Evolutionary conservation across 1,284 basidiomycete genomes (phyloP), one percentile per base, ranked within the genome.

Genomic region (Leccinum fallax): DNA sequence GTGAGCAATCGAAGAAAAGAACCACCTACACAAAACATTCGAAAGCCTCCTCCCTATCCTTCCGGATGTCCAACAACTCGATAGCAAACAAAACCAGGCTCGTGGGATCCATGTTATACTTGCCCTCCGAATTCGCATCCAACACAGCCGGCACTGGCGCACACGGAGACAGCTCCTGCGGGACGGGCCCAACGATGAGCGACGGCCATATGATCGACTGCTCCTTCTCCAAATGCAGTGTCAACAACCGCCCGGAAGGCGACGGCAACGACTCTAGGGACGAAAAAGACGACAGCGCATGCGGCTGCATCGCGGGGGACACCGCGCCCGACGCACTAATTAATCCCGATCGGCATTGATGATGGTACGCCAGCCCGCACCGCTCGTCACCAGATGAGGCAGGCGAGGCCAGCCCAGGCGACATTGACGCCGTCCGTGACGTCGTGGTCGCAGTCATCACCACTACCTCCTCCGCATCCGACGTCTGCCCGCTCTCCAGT

Each of bases 41-140:
- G 67, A 93, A 92, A 2, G 90, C 90, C 62, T 86, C 87, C 46
- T 88, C 86, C 63, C 82, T 85, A 55, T 89, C 83, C 68, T 86
- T 86, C 55, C 88, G 81, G 58, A 92, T 89, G 71, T 92, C 89
- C 53, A 84, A 81, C 57, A 87, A 70, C 66, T 92, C 90, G 52
- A 90, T 77, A 7, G 82, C 90, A 60, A 85, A 81, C 56, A 92
- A 75, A 2, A 87, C 84, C 26, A 93, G 76, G 71, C 89, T 92
- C 13, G 90, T 92, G 2, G 90, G 86, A 71, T 93, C 90, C 87
- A 92, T 90, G 66, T 92, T 91, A 67, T 89, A 92, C 66, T 82
- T 81, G 58, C 83, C 79, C 62, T 85, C 83, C 49, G 80, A 71
- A 63, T 81, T 82, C 32, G 80, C 74, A 57, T 85, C 79, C 66